These are phyloP conservation scores for Fraxinus ornus DNA, from an alignment of 305 asterid genomes.

Conservation along the genomic window DNA sequence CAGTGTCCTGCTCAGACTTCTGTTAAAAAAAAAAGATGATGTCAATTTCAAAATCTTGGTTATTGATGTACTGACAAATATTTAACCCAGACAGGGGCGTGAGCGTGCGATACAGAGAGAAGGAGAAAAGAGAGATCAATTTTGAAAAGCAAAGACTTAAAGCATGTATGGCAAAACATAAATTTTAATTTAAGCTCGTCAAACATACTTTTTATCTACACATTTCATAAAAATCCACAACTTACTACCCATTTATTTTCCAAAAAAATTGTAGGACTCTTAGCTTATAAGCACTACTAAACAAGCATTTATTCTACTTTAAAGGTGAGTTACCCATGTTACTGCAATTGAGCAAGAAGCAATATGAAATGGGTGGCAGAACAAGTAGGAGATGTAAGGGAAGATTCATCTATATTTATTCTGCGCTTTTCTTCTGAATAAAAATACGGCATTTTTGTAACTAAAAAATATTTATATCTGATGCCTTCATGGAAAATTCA, in stretches of 20 bases:
- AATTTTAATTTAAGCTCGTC: not conserved
- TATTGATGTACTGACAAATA: not conserved
- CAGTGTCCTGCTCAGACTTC: conserved; percentile 51
- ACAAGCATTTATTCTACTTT: not conserved
- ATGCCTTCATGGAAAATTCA: not conserved
- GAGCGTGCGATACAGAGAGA: not conserved
- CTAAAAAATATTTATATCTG: not conserved
- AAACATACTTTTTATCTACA: not conserved
- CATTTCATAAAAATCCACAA: not conserved
- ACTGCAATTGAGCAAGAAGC: not conserved
- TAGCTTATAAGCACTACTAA: not conserved
- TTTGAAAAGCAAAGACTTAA: not conserved
- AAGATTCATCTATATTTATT: not conserved
- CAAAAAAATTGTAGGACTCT: not conserved
- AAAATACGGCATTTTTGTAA: not conserved
- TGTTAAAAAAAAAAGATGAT: conserved; percentile 23
- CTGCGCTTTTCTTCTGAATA: not conserved
- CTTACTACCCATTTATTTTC: not conserved
- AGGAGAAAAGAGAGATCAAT: not conserved
- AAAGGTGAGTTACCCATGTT: not conserved
- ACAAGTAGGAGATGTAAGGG: not conserved
- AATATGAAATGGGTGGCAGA: not conserved
- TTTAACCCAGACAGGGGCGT: not conserved
- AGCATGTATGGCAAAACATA: not conserved
- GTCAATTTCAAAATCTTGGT: conserved; percentile 7